A percentile compares a stretch with the other conserved stretches of the same genome.
Conservation (phyloP, 83 land plant species). For the Thuja plicata region DNA sequence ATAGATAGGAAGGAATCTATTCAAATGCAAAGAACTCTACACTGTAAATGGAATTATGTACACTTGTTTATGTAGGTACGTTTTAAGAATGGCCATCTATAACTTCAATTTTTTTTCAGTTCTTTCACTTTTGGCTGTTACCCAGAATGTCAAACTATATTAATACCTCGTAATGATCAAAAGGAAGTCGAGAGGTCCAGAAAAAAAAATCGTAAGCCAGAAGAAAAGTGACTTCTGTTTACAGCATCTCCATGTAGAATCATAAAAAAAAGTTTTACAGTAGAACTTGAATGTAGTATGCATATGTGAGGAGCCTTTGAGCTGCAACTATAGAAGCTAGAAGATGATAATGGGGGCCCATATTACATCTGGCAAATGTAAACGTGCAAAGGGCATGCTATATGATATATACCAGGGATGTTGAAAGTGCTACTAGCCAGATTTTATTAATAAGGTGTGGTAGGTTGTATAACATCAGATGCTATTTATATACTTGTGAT, state of each 20-base stretch:
- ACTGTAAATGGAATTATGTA: neutral
- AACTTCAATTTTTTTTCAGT: neutral
- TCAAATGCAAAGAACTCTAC: neutral
- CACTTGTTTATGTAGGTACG: neutral
- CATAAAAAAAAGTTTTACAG: neutral
- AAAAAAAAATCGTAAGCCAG: neutral
- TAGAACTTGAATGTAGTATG: neutral
- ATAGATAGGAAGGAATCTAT: neutral
- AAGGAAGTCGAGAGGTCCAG: neutral
- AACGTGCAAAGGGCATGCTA: neutral
- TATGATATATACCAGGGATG: neutral
- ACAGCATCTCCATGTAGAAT: neutral
- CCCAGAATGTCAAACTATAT: neutral
- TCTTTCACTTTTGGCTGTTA: neutral
- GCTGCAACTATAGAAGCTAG: neutral
- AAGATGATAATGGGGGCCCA: neutral
- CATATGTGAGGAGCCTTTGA: neutral
- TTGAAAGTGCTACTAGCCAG: neutral
- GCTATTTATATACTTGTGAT: neutral
- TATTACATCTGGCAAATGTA: neutral
- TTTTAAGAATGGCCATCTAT: neutral
- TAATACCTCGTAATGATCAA: neutral
- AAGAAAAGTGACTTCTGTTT: neutral
- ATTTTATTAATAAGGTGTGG: neutral
- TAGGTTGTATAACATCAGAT: neutral